A percentile compares a stretch with the other conserved stretches of the same genome.
phyloP scores from a whole-genome alignment of 2,329 filamentous ascomycete genomes.

The Nigrospora sphaerica region DNA sequence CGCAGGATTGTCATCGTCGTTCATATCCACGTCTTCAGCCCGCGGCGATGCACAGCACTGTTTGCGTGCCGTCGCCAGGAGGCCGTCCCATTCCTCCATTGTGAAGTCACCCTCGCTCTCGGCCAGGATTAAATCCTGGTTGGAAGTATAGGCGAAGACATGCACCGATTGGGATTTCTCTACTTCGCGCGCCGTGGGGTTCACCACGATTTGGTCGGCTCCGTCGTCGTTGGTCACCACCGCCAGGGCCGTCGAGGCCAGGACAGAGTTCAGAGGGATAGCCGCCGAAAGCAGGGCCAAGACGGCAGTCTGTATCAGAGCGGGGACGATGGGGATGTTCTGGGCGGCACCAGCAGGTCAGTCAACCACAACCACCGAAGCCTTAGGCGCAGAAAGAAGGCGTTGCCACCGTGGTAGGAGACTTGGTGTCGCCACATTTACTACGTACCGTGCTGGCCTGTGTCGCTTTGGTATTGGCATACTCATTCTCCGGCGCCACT shows the following conservation, averaged over 20 bases:
- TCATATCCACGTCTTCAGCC: slow-evolving; percentile 32
- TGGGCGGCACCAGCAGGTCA: slow-evolving; percentile 25
- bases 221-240: slow-evolving; percentile 35
- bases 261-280: slow-evolving; percentile 69
- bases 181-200: slow-evolving; percentile 58
- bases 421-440: too few relatives aligned
- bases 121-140: slow-evolving; percentile 64
- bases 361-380: neutral
- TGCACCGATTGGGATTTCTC: slow-evolving; percentile 65
- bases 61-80: slow-evolving; percentile 56
- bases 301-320: slow-evolving; percentile 72
- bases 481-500: slow-evolving; percentile 60
- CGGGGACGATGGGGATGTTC: slow-evolving; percentile 74
- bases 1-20: slow-evolving; percentile 36
- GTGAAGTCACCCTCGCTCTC: slow-evolving; percentile 80
- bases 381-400: neutral
- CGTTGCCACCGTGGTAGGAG: neutral
- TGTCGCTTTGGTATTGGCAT: slow-evolving; percentile 51
- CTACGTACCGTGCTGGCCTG: slow-evolving; percentile 53
- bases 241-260: slow-evolving; percentile 58
- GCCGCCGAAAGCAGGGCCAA: slow-evolving; percentile 75
- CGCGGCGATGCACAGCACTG: slow-evolving; percentile 50
- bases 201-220: slow-evolving; percentile 37
- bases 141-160: slow-evolving; percentile 74
- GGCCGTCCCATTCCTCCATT: slow-evolving; percentile 66